Evolutionary conservation across 768 basidiomycete genomes (phyloP), one percentile per base, ranked within the genome.

Genomic region (Pulveroboletus sp.): DNA sequence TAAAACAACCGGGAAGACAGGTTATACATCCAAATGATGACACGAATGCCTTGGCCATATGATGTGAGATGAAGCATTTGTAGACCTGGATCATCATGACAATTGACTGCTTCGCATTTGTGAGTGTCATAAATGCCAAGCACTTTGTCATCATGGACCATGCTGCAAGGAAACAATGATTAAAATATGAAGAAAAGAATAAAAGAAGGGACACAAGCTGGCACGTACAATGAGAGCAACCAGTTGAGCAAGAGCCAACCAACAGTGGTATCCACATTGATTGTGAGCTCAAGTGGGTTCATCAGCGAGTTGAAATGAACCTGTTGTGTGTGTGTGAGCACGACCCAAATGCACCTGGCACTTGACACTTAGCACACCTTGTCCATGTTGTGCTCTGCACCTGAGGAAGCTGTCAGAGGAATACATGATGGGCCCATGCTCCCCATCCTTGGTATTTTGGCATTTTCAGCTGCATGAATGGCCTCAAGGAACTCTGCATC

Each of bases 71-170:
- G 74, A 92, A 99, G 78, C 98, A 97, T 65, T 97, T 95, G 75
- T 97, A 98, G 27, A 97, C 95, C 76, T 97, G 93, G 86, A 94
- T 90, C 93, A 96, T 96, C 9, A 93, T 96, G 55, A 94, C 86
- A 62, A 94, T 77, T 1, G 94, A 96, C 67, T 93, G 89, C 67
- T 96, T 95, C 16, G 93, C 82, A 59, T 99, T 98, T 27, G 93
- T 77, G 48, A 99, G 74, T 55, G 85, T 79, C 0, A 58, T 95
- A 98, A 49, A 90, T 89, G 60, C 90, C 95, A 35, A 99, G 78
- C 8, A 92, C 79, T 69, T 90, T 89, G 76, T 87, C 93, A 73
- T 96, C 95, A 67, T 95, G 93, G 55, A 96, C 87, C 93, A 96
- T 95, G 9, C 93, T 97, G 40, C 49, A 45, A 32, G n/a, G 16